Base-by-base conservation (phyloP, 441 rosid genomes). In the Euphorbia celastroides region DNA sequence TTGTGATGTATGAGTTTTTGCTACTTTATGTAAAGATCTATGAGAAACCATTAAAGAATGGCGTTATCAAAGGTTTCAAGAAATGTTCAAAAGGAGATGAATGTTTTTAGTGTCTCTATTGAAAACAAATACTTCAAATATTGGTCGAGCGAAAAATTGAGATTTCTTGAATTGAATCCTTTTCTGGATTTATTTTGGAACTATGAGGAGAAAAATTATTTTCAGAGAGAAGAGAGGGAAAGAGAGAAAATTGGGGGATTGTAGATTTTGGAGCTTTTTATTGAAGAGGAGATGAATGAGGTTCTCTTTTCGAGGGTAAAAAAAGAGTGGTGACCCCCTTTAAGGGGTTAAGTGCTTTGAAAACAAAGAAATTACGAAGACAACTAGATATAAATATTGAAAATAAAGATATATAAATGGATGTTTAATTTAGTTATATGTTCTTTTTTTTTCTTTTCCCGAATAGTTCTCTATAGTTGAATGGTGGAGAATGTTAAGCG, bases 401-500 rank as follows among this genome's bases (percentile, higher is more conserved):
- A 26, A 17, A 57, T 22, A 3, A 57, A 38, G 25, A 17, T 17
- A 28, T 22, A 7, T 16, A 6, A 25, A 10, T 44, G 4, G 16
- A 7, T 44, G 50, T 44, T 44, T 44, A 44, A 44, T 12, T 9
- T 9, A 2, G 12, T 9, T 38, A 7, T 38, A 14, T 7, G 3
- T 1, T 30, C 41, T 19, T 50, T 50, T n/a, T 50, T 17, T 50
- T 17, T 5, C 27, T 56, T 56, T 26, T 42, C 42, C 65, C 65
- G 69, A 19, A 12, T 27, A 65, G 34, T 74, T 65, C 67, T 32
- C 68, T 65, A 16, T n/a, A 14, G 3, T 70, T 76, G 32, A 69
- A 77, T 44, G 83, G 83, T 72, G 57, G 69, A 72, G 64, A 78
- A 72, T 52, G 27, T 44, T 65, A 62, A 69, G 57, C 78, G 82